A percentile compares a stretch with the other conserved stretches of the same genome.
These are phyloP conservation scores for Dendrocalamus latiflorus DNA, from an alignment of 202 grass and related monocot genomes.

Conservation along the genomic window DNA sequence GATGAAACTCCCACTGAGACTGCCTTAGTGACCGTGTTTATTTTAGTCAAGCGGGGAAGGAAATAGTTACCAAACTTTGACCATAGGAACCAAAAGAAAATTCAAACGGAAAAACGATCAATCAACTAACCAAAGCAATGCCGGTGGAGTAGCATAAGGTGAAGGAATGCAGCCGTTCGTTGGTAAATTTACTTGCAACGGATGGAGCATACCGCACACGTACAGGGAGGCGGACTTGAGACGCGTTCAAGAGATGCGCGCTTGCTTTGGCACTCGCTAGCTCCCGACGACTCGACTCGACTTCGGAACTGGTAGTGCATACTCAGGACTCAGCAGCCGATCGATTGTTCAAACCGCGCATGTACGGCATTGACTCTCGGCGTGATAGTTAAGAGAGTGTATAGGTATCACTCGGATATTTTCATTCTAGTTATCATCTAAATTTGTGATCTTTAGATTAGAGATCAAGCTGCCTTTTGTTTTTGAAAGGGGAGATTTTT, in stretches of 20 bases:
- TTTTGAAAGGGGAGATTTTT: too few species aligned
- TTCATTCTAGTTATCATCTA: too few species aligned
- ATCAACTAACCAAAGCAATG: neutral
- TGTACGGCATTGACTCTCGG: neutral
- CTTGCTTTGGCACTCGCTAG: too few species aligned
- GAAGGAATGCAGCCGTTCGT: neutral
- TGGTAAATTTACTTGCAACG: neutral
- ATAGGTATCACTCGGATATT: too few species aligned
- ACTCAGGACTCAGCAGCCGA: neutral
- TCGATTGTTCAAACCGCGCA: neutral
- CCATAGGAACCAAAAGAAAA: neutral
- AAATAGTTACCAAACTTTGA: conserved; percentile 22
- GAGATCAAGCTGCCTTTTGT: too few species aligned
- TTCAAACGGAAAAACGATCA: neutral
- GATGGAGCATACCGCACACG: too few species aligned
- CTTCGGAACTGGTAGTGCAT: neutral
- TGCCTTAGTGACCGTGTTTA: neutral
- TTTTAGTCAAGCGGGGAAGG: neutral
- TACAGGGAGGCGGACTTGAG: neutral
- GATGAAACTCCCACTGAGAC: too few species aligned
- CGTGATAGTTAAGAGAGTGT: neutral
- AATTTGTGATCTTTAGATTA: too few species aligned
- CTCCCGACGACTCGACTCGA: neutral
- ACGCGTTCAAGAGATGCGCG: conserved; percentile 14
- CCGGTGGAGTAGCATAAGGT: neutral